Conservation (phyloP, 371 early-diverging fungal genomes). For the Mortierella sp. region DNA sequence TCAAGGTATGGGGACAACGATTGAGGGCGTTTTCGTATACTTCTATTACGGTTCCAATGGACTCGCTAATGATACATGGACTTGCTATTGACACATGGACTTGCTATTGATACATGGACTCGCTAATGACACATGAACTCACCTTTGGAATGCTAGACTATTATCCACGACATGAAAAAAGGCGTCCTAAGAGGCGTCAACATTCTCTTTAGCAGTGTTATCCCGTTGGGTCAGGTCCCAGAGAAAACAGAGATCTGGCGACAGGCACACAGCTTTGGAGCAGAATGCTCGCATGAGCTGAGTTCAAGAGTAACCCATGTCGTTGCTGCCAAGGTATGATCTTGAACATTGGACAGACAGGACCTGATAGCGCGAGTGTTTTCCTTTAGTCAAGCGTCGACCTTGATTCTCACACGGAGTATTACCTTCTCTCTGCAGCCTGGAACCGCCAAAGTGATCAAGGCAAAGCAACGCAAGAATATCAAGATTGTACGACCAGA, state of each 20-base stretch:
- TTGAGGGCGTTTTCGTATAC: background rate
- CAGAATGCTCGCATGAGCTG: constrained; percentile 66
- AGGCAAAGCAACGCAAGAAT: constrained; percentile 20
- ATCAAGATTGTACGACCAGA: constrained; percentile 43
- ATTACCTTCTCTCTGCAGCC: constrained; percentile 19
- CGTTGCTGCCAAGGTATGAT: constrained; percentile 75
- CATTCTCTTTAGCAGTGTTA: constrained; percentile 67
- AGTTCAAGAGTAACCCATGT: constrained; percentile 78
- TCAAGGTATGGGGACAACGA: constrained; percentile 47
- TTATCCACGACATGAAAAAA: constrained; percentile 57
- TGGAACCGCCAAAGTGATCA: constrained; percentile 38
- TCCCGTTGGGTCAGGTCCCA: constrained; percentile 61
- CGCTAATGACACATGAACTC: background rate
- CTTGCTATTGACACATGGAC: background rate
- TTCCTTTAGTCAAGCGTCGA: no score
- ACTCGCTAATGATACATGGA: background rate
- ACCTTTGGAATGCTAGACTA: constrained; percentile 35
- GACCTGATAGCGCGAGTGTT: no score
- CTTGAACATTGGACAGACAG: background rate
- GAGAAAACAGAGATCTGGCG: constrained; percentile 76
- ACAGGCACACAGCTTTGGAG: constrained; percentile 78
- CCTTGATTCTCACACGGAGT: background rate
- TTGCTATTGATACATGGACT: background rate
- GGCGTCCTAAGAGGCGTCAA: constrained; percentile 59
- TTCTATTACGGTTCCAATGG: no score